Conservation (phyloP, 73 alveolate species). For the Uronychia setigera region DNA sequence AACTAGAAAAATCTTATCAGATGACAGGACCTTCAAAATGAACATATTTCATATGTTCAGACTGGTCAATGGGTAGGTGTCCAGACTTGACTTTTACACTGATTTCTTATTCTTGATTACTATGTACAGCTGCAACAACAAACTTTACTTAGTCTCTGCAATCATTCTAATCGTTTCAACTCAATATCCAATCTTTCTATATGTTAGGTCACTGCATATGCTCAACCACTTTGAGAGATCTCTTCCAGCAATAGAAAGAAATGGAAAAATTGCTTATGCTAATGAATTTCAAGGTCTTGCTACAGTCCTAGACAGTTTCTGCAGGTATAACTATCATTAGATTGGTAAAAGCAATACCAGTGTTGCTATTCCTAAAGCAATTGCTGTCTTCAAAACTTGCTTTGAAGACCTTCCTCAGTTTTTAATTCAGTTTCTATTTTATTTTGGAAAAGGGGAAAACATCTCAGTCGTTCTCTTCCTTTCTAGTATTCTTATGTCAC, state of each 20-base stretch:
- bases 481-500: not conserved
- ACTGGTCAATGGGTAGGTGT: conserved; percentile 24
- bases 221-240: not conserved
- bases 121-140: conserved; percentile 12
- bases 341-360: conserved; percentile 22
- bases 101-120: conserved; percentile 17
- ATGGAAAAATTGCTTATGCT: conserved; percentile 37
- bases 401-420: conserved; percentile 47
- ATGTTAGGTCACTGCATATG: not conserved
- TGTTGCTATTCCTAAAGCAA: conserved; percentile 31
- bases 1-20: not conserved
- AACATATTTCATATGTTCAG: not conserved
- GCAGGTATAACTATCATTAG: conserved; percentile 12
- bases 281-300: conserved; percentile 35
- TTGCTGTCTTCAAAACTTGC: conserved; percentile 16
- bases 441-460: not conserved
- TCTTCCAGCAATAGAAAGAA: conserved; percentile 32
- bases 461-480: not conserved
- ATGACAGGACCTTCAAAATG: not conserved
- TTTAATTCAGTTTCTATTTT: conserved; percentile 18
- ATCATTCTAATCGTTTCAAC: not conserved
- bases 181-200: not conserved
- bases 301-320: conserved; percentile 32
- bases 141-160: not conserved
- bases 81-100: conserved; percentile 46